phyloP scores from a whole-genome alignment of 768 basidiomycete species.

The Suillus bovinus region DNA sequence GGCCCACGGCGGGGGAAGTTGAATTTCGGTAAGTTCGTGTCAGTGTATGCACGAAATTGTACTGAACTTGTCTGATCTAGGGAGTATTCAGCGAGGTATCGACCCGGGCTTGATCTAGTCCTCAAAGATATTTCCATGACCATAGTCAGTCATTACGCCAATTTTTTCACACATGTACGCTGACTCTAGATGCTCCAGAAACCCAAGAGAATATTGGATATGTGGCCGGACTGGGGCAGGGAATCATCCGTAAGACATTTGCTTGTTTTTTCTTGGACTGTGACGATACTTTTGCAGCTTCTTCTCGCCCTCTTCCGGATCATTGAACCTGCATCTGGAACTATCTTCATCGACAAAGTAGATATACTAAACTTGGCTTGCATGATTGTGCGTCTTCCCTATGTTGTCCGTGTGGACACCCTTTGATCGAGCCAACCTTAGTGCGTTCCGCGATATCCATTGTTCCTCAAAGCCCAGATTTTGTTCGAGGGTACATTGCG shows the following conservation, averaged over 20 bases:
- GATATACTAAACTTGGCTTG: conserved; percentile 79
- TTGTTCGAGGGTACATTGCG: conserved; percentile 75
- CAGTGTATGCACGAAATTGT: not conserved
- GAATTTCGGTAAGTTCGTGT: conserved; percentile 62
- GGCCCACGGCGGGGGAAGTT: conserved; percentile 76
- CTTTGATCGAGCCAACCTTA: conserved; percentile 3
- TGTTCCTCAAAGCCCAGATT: conserved; percentile 77
- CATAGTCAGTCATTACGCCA: conserved; percentile 46
- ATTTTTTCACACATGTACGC: not conserved
- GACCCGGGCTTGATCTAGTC: conserved; percentile 76
- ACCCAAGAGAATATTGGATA: conserved; percentile 86
- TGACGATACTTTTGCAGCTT: conserved; percentile 36
- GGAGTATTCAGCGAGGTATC: conserved; percentile 75
- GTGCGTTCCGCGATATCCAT: conserved; percentile 82
- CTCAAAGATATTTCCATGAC: conserved; percentile 72
- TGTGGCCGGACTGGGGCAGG: conserved; percentile 82
- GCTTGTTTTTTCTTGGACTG: not conserved
- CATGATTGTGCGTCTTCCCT: conserved; percentile 43
- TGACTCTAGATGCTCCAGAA: conserved; percentile 41
- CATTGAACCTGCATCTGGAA: conserved; percentile 67
- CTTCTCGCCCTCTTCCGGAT: conserved; percentile 77
- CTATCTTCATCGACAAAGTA: conserved; percentile 71
- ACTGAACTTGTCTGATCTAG: conserved; percentile 35
- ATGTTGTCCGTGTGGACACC: not conserved
- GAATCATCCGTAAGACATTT: conserved; percentile 62